These are phyloP conservation scores for Ajuga chamaepitys DNA, from an alignment of 257 asterid species.

Conservation along the genomic window DNA sequence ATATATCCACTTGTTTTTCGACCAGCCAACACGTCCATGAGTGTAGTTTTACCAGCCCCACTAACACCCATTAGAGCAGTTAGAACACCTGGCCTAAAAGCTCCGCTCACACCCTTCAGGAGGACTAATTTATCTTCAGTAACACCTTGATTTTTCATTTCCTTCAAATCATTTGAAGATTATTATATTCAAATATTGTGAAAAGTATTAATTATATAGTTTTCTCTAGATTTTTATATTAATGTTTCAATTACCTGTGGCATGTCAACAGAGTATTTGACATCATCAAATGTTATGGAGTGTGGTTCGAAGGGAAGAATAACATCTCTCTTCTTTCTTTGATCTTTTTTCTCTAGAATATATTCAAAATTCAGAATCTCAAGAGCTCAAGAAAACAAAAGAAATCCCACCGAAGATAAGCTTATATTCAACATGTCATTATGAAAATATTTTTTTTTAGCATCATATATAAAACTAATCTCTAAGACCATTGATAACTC, in stretches of 20 bases:
- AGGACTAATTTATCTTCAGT: slow-evolving; percentile 38
- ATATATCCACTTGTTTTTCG: slow-evolving; percentile 54
- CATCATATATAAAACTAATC: background rate
- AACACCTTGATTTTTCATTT: slow-evolving; percentile 31
- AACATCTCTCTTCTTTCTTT: slow-evolving; percentile 19
- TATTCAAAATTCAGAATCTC: background rate
- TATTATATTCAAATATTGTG: too few species aligned
- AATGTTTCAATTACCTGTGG: slow-evolving; percentile 29
- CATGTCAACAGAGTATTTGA: slow-evolving; percentile 47
- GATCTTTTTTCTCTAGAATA: background rate
- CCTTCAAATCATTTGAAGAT: slow-evolving; percentile 8
- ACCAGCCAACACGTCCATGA: slow-evolving; percentile 63
- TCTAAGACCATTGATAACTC: background rate
- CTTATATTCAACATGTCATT: too few species aligned
- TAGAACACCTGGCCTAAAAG: slow-evolving; percentile 53
- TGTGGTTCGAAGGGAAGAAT: slow-evolving; percentile 41
- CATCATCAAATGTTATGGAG: slow-evolving; percentile 28
- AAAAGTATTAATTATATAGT: too few species aligned
- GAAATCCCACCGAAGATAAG: background rate
- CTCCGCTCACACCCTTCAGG: slow-evolving; percentile 47
- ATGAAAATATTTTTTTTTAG: background rate
- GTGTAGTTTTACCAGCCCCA: slow-evolving; percentile 59
- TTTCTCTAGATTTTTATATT: background rate
- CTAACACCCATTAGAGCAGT: slow-evolving; percentile 62
- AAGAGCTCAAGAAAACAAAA: background rate